Base-by-base conservation (phyloP, 345 rosid species). In the Turnera subulata region DNA sequence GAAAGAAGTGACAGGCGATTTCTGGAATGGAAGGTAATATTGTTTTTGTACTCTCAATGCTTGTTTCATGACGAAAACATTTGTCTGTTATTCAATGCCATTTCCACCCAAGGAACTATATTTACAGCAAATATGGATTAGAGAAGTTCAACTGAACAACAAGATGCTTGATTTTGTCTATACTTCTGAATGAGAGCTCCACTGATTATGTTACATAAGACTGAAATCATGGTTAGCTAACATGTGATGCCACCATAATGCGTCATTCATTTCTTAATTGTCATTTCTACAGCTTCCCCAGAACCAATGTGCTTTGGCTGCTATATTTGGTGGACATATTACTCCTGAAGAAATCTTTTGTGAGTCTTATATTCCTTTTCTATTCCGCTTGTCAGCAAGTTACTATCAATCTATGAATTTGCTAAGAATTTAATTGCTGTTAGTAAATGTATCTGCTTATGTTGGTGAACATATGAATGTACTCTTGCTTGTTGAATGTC, bases 1-100 rank as follows among this genome's bases (percentile, higher is more conserved):
- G 97, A 84, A 76, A 74, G 77, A 79, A 23, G 83, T 76, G 52
- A 81, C 97, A 1, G 66, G 78, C 46, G 97, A 87, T 81, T 72
- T 42, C 62, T 93, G 99, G 99, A 89, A 89, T 74, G 96, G 84
- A 73, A 85, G 97, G 95, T 93, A 82, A 50, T 23, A 23, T n/a
- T 20, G 24, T 26, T 35, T 49, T 52, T 63, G n/a, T 53, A 38
- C 15, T 21, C 6, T 29, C 57, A 23, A 14, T 42, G 7, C 23
- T 19, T 6, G 25, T 18, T 39, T 12, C 19, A 9, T 21, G 44
- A 49, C 32, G 43, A 20, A 33, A 49, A 33, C 17, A 7, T 32
- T 14, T 22, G 18, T 20, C 50, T 33, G 8, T 15, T 44, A 25
- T 46, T 4, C 38, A 14, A 46, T 19, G 15, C 19, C 7, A 16